Evolutionary conservation across 1,284 basidiomycete species (phyloP).

Genomic region (Ganoderma leucocontextum): DNA sequence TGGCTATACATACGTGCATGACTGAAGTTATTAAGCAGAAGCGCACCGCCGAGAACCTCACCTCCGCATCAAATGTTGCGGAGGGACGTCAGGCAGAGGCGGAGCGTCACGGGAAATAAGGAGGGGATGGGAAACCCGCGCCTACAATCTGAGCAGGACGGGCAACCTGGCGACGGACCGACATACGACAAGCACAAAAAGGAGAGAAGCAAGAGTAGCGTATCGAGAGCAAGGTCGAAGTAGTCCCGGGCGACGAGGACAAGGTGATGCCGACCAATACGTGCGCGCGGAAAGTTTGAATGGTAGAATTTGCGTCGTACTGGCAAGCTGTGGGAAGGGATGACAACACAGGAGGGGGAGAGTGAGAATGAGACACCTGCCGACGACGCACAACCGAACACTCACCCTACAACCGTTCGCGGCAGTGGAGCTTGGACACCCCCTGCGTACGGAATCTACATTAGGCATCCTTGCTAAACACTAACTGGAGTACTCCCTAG

Average conservation of each 20-base stretch:
- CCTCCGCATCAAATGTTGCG: background rate
- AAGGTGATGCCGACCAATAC: background rate
- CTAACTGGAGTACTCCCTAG: constrained; percentile 24
- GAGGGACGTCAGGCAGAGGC: background rate
- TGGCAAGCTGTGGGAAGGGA: background rate
- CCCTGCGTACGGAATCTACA: constrained; percentile 21
- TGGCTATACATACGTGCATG: background rate
- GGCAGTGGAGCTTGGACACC: constrained; percentile 16
- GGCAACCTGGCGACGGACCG: background rate
- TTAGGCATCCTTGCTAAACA: constrained; percentile 16
- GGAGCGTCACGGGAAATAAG: background rate
- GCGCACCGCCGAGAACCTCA: background rate
- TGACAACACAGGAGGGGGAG: background rate
- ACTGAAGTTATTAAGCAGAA: background rate
- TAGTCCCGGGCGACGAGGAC: background rate
- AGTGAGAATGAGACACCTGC: background rate
- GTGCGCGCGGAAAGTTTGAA: background rate
- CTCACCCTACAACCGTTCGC: constrained; percentile 14
- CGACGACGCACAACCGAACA: background rate
- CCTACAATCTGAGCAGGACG: constrained; percentile 2
- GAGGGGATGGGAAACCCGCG: background rate
- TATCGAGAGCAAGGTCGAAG: background rate
- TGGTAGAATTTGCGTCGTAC: background rate
- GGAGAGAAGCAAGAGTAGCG: background rate
- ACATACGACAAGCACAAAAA: background rate